A percentile compares a stretch with the other conserved stretches of the same genome.
phyloP scores from a whole-genome alignment of 179 eudicot genomes.

The Silene noctiflora region DNA sequence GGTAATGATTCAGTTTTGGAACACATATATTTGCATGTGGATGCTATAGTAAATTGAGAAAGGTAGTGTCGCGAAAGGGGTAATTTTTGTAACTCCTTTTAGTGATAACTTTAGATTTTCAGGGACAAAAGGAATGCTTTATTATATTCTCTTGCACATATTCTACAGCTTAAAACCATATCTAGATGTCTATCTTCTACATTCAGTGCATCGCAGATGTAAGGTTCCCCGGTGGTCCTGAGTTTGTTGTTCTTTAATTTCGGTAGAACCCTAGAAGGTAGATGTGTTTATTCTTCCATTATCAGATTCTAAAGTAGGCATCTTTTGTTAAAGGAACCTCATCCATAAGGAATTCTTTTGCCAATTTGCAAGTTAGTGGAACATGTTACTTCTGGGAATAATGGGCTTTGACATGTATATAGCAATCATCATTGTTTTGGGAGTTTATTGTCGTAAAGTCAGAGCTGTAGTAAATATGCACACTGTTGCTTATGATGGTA shows the following conservation, averaged over 20 bases:
- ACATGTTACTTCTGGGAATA: slow-evolving; percentile 2
- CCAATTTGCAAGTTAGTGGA: slow-evolving; percentile 8
- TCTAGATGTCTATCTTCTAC: slow-evolving; percentile 11
- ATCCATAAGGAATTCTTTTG: background rate
- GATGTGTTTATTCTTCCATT: slow-evolving; percentile 14
- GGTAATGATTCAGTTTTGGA: background rate
- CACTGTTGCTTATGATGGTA: slow-evolving; percentile 7
- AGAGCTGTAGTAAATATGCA: background rate
- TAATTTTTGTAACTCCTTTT: background rate
- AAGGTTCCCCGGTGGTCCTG: slow-evolving; percentile 15
- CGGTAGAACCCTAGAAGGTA: background rate
- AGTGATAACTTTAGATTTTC: background rate
- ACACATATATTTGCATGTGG: background rate
- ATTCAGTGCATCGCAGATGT: slow-evolving; percentile 12
- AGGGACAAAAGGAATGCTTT: background rate
- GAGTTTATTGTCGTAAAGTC: slow-evolving; percentile 2
- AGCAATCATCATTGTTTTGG: background rate
- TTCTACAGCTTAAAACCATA: slow-evolving; percentile 12
- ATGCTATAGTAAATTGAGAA: background rate
- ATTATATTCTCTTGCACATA: slow-evolving; percentile 12
- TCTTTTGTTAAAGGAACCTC: slow-evolving; percentile 15
- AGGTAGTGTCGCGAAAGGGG: background rate
- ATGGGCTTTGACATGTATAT: slow-evolving; percentile 1
- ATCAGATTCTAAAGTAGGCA: slow-evolving; percentile 25
- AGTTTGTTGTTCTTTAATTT: background rate